Percentiles rank a stretch among this genome's conserved stretches.
Evolutionary conservation across 176 grass and related monocot genomes (phyloP).

Genomic region (Triticum timopheevii): DNA sequence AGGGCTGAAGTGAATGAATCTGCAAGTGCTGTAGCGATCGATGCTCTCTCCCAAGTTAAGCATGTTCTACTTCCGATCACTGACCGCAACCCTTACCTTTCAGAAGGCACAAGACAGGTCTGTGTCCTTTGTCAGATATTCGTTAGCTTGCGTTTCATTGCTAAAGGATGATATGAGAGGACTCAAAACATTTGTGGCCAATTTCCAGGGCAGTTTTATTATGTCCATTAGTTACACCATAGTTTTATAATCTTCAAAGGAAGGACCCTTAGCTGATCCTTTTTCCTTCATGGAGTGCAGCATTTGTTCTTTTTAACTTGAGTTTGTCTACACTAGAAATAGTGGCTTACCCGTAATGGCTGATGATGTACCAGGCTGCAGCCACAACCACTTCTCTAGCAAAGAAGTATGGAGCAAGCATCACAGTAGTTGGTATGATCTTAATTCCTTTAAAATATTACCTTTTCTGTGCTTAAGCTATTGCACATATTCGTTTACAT

Average conservation of each 20-base stretch:
- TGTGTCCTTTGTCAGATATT: conserved; percentile 5
- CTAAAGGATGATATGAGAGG: not conserved
- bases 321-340: not conserved
- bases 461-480: not conserved
- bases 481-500: not conserved
- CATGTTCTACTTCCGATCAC: conserved; percentile 93
- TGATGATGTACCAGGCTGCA: conserved; percentile 64
- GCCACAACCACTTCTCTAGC: conserved; percentile 83
- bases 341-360: conserved; percentile 17
- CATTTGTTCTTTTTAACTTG: not conserved
- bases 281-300: conserved; percentile 7
- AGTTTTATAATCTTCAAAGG: not conserved
- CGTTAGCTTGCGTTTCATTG: not conserved
- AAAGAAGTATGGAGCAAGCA: conserved; percentile 92
- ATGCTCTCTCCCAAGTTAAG: conserved; percentile 77
- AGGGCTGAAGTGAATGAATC: conserved; percentile 79
- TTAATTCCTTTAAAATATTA: not conserved
- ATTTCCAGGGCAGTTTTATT: not conserved
- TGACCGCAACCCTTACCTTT: conserved; percentile 91
- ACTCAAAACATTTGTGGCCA: not conserved
- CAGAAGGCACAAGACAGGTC: conserved; percentile 97
- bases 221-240: not conserved
- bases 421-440: conserved; percentile 90
- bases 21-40: conserved; percentile 54
- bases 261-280: not conserved